Conservation (phyloP, 2,329 filamentous ascomycete genomes). For the Colletotrichum sp. region DNA sequence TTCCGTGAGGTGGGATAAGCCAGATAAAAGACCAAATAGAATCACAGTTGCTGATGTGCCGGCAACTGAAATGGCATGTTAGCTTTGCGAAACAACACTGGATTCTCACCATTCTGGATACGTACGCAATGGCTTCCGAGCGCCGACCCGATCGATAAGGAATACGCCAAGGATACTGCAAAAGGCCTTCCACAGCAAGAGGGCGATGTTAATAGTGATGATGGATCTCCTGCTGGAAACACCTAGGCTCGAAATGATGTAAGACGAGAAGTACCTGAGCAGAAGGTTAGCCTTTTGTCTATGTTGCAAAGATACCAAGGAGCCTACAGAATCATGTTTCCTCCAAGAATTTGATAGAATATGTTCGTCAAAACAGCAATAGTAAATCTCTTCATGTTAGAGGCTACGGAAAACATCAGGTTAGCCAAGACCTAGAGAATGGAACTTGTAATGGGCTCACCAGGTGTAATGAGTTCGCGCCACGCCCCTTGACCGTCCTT, state of each 20-base stretch:
- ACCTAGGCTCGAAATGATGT: neutral
- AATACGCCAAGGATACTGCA: neutral
- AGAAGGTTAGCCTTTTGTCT: neutral
- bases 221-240: neutral
- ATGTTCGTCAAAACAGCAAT: neutral
- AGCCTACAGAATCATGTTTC: neutral
- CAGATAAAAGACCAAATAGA: neutral
- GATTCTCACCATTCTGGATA: rapidly evolving
- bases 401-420: neutral
- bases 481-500: neutral
- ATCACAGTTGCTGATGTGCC: neutral
- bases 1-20: neutral
- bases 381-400: neutral
- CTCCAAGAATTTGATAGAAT: neutral
- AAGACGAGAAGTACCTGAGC: neutral
- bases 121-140: neutral
- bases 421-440: neutral
- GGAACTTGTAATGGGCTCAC: neutral
- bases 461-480: neutral
- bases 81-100: neutral
- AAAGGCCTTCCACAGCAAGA: neutral
- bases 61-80: neutral
- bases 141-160: neutral
- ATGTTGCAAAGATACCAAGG: neutral
- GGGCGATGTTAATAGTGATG: neutral